Evolutionary conservation across 306 rosid species (phyloP).

Genomic region (Lathyrus tuberosus): DNA sequence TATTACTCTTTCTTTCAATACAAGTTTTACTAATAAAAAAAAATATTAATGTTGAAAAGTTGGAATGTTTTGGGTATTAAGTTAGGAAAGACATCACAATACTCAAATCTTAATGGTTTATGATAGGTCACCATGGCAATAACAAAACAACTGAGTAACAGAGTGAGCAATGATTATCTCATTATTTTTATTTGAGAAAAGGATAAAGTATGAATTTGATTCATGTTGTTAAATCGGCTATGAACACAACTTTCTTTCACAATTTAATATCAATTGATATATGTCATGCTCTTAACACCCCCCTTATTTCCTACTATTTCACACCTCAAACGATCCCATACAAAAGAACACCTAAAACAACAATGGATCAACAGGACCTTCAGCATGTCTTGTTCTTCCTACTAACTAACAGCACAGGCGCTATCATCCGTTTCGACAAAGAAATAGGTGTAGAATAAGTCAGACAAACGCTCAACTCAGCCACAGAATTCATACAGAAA

Average conservation of each 20-base stretch:
- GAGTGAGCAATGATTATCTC: too few species aligned
- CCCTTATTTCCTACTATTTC: conserved; percentile 13
- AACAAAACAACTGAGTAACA: too few species aligned
- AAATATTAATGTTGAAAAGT: too few species aligned
- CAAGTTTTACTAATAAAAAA: too few species aligned
- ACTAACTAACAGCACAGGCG: conserved; percentile 31
- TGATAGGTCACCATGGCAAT: too few species aligned
- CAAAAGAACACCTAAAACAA: background rate
- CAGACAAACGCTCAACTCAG: conserved; percentile 37
- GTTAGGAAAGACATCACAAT: too few species aligned
- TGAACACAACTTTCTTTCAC: background rate
- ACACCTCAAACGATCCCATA: background rate
- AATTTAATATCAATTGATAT: background rate
- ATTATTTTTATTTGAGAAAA: too few species aligned
- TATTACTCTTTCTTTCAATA: too few species aligned
- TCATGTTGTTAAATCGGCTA: too few species aligned
- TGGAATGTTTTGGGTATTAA: too few species aligned
- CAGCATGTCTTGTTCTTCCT: conserved; percentile 34
- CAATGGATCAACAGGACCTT: conserved; percentile 36
- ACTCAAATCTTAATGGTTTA: too few species aligned
- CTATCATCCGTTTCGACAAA: conserved; percentile 31
- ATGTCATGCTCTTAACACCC: conserved; percentile 29
- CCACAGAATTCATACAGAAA: conserved; percentile 41
- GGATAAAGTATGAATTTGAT: too few species aligned
- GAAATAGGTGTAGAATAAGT: conserved; percentile 40